A percentile compares a stretch with the other conserved stretches of the same genome.
Evolutionary conservation across 495 filamentous ascomycete genomes (phyloP).

Genomic region (Amniculicola lignicola): DNA sequence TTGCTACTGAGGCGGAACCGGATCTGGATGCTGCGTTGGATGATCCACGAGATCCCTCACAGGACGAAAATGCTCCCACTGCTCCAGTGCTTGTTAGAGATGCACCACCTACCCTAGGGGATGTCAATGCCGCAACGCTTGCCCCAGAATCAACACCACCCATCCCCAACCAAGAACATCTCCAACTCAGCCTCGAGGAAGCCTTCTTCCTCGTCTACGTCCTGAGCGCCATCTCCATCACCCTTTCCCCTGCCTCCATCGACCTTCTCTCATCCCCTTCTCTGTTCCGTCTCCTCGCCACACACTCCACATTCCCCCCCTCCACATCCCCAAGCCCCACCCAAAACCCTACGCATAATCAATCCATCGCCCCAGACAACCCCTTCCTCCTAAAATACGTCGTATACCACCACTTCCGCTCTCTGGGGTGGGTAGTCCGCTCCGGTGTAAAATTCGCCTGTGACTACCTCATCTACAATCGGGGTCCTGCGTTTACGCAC

Average conservation of each 20-base stretch:
- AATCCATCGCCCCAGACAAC: conserved; percentile 61
- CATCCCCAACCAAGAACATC: conserved; percentile 78
- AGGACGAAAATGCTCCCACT: background rate
- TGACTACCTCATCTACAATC: conserved; percentile 89
- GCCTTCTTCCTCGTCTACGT: conserved; percentile 86
- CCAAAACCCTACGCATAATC: conserved; percentile 44
- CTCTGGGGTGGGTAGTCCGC: conserved; percentile 92
- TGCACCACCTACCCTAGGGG: background rate
- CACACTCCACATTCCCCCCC: conserved; percentile 42
- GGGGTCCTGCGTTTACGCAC: conserved; percentile 91
- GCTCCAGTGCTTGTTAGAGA: background rate
- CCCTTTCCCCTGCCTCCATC: conserved; percentile 47
- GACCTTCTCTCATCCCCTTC: conserved; percentile 37
- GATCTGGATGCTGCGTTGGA: background rate
- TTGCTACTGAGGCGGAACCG: background rate
- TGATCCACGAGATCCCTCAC: background rate
- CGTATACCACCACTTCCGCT: conserved; percentile 95
- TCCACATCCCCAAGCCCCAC: conserved; percentile 47
- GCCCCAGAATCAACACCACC: background rate
- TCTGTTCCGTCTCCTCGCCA: conserved; percentile 40
- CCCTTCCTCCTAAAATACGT: conserved; percentile 82
- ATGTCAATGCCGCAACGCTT: background rate
- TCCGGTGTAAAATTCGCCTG: conserved; percentile 92
- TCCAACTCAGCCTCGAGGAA: conserved; percentile 86
- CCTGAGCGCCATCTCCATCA: conserved; percentile 71